phyloP scores from a whole-genome alignment of 1,284 basidiomycete genomes.

The Cystobasidium sp. region DNA sequence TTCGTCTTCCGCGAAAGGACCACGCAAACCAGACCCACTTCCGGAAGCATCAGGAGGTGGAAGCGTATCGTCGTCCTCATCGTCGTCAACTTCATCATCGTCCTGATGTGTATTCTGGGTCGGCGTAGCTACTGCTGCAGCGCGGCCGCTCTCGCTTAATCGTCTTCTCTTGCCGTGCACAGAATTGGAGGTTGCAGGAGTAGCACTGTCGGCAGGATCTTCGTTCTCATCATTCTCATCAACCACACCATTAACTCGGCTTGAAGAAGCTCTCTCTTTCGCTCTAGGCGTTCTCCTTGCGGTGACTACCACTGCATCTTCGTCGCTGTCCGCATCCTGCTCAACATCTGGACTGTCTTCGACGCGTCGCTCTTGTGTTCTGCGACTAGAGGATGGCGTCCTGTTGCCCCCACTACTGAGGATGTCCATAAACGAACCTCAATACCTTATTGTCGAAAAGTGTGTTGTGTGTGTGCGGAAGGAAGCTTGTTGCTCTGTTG shows the following conservation, averaged over 20 bases:
- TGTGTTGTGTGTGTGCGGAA: no score
- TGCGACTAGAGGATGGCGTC: neutral
- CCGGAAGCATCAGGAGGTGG: constrained; percentile 10
- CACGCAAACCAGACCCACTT: neutral
- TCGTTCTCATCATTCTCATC: constrained; percentile 25
- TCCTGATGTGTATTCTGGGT: constrained; percentile 1
- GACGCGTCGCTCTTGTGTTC: constrained; percentile 24
- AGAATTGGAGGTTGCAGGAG: constrained; percentile 14
- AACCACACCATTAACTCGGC: neutral
- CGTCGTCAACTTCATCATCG: constrained; percentile 1
- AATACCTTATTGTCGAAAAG: no score
- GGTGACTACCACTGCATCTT: neutral
- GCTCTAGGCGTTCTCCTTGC: neutral
- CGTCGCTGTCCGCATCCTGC: constrained; percentile 19
- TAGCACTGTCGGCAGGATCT: constrained; percentile 1
- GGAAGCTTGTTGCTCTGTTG: no score
- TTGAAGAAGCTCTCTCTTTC: neutral
- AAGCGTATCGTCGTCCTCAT: neutral
- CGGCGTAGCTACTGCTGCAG: constrained; percentile 19
- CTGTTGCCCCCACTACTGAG: neutral
- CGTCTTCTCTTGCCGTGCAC: constrained; percentile 20
- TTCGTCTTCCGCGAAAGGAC: neutral
- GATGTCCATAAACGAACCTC: neutral
- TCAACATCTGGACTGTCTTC: constrained; percentile 16
- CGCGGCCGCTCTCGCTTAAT: constrained; percentile 20